Evolutionary conservation across 164 flowering plant genomes (phyloP), one percentile per base, ranked within the genome.

Genomic region (Saururus chinensis): DNA sequence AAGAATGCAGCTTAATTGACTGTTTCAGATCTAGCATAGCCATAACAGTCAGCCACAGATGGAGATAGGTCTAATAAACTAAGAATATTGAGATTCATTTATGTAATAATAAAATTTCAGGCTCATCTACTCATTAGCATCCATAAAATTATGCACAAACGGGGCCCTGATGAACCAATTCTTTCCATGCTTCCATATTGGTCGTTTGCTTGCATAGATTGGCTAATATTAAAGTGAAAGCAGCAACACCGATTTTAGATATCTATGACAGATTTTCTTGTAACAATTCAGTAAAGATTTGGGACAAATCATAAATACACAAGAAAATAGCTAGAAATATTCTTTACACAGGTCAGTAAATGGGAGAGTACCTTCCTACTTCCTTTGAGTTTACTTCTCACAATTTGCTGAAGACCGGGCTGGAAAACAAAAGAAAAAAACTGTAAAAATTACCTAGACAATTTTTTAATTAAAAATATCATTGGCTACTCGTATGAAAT

Each of bases 311-410:
- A 30, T 30, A 30, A 30, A 30, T 30, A 2, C 37, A 30, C 37
- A 30, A 30, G 37, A 30, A 30, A 30, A 30, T 10, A 11, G 7
- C 11, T 55, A 24, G 9, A 58, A 58, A 56, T 8, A 56, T 7
- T 19, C 30, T 1, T 22, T n/a, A 25, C 4, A 24, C n/a, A 56
- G 6, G 37, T 4, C 10, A 58, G 23, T 20, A 58, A 58, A 17
- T 4, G 6, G 60, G 45, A 58, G 45, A 17, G 41, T 66, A 75
- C 78, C 78, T 72, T 75, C 37, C 73, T 60, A 61, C 75, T 42
- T 56, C 78, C 78, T 24, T 69, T 64, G 26, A 75, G 62, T 56
- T 63, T 72, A 66, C 60, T 72, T 59, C 64, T 66, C 10, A 72
- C 75, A 51, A 66, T 56, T 41, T 63, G 71, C 40, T 64, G 71